Conservation (phyloP, 1,139 yeast species). For the Arxiozyma telluris region DNA sequence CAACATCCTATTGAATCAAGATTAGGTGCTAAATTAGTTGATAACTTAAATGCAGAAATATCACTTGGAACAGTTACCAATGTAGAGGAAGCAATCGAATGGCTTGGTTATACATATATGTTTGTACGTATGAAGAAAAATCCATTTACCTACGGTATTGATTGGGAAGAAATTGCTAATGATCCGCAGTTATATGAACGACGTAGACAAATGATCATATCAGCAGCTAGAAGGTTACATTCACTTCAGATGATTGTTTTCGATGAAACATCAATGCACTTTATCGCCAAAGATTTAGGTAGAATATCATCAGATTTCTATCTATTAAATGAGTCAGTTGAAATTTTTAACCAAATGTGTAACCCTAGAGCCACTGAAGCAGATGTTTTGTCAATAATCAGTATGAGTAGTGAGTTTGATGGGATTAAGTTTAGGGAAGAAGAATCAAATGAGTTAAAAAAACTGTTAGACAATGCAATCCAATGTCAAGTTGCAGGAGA, state of each 20-base stretch:
- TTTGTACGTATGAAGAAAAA: slow-evolving; percentile 90
- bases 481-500: slow-evolving; percentile 84
- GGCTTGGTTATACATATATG: slow-evolving; percentile 95
- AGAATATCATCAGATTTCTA: slow-evolving; percentile 93
- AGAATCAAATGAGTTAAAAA: slow-evolving; percentile 64
- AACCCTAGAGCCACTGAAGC: slow-evolving; percentile 87
- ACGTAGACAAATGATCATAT: slow-evolving; percentile 63
- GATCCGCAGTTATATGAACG: slow-evolving; percentile 75
- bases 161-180: slow-evolving; percentile 72
- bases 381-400: slow-evolving; percentile 77
- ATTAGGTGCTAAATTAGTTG: slow-evolving; percentile 68
- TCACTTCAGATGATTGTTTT: slow-evolving; percentile 85
- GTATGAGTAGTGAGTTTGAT: slow-evolving; percentile 93
- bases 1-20: slow-evolving; percentile 95
- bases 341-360: slow-evolving; percentile 77
- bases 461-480: slow-evolving; percentile 48
- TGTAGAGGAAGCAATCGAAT: slow-evolving; percentile 87
- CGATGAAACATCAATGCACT: slow-evolving; percentile 75
- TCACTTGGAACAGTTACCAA: slow-evolving; percentile 92
- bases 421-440: slow-evolving; percentile 83
- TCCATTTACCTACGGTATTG: slow-evolving; percentile 89
- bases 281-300: slow-evolving; percentile 82
- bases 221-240: slow-evolving; percentile 77
- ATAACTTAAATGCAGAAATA: slow-evolving; percentile 91
- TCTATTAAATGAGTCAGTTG: slow-evolving; percentile 74